These are phyloP conservation scores for Penicillium nordicum DNA, from an alignment of 2,329 filamentous ascomycete species.

Conservation along the genomic window DNA sequence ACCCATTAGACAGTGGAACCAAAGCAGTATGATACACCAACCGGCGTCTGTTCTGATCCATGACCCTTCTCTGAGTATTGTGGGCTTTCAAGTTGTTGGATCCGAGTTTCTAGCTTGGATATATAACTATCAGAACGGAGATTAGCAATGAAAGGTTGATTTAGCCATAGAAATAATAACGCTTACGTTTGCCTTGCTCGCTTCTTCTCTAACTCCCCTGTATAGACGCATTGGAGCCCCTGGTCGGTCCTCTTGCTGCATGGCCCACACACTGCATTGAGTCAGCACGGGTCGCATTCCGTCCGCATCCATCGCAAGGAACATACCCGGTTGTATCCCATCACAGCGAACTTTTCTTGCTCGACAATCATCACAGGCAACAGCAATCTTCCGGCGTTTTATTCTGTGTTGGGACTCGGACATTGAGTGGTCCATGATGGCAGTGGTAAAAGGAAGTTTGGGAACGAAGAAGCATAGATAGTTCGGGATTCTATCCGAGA, in stretches of 20 bases:
- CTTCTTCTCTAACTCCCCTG: slow-evolving; percentile 29
- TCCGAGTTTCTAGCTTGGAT: slow-evolving; percentile 24
- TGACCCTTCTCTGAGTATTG: neutral
- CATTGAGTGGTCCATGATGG: neutral
- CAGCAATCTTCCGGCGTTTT: slow-evolving; percentile 46
- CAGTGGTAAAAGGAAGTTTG: neutral
- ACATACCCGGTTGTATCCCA: slow-evolving; percentile 32
- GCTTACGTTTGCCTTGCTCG: slow-evolving; percentile 23
- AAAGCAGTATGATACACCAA: neutral
- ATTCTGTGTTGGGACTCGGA: neutral
- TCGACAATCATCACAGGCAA: slow-evolving; percentile 46
- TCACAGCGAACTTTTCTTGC: slow-evolving; percentile 45
- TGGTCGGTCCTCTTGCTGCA: slow-evolving; percentile 23
- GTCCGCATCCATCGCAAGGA: neutral
- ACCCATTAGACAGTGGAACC: neutral
- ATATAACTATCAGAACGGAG: slow-evolving; percentile 23
- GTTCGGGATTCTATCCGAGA: slow-evolving; percentile 2
- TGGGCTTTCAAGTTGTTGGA: slow-evolving; percentile 26
- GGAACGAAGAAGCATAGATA: neutral
- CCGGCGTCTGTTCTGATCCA: slow-evolving; percentile 9
- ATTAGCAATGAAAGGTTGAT: neutral
- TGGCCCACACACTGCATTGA: slow-evolving; percentile 28
- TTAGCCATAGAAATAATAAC: neutral
- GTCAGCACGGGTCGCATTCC: slow-evolving; percentile 17
- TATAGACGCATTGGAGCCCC: slow-evolving; percentile 25